Percentiles rank a stretch among this genome's conserved stretches.
Conservation (phyloP, 345 rosid genomes). For the Rhodamnia argentea region DNA sequence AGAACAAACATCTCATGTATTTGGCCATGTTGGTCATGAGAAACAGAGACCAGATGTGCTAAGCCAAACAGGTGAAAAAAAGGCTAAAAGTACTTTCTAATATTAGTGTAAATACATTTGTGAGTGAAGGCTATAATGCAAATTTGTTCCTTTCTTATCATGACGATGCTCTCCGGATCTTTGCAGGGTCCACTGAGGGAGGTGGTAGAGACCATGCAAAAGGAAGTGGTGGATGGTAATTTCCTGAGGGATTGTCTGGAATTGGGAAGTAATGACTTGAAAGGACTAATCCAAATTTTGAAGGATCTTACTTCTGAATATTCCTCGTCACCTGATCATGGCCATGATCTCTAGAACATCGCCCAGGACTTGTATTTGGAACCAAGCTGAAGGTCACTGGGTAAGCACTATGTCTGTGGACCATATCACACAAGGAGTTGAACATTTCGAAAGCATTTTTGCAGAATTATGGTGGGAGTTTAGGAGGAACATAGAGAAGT, state of each 20-base stretch:
- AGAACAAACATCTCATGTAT: neutral
- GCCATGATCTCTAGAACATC: constrained; percentile 6
- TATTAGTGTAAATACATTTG: neutral
- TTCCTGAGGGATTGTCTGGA: constrained; percentile 67
- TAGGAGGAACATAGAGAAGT: neutral
- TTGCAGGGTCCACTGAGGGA: constrained; percentile 61
- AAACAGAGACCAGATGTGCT: neutral
- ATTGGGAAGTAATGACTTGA: constrained; percentile 51
- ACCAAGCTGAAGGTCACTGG: neutral
- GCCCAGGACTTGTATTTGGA: neutral
- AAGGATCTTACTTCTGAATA: constrained; percentile 35
- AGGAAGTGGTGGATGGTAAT: constrained; percentile 58
- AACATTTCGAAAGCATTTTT: neutral
- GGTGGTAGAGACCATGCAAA: constrained; percentile 40
- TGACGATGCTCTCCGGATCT: neutral
- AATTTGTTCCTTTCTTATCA: neutral
- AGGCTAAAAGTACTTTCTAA: neutral
- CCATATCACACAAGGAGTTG: neutral
- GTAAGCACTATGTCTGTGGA: neutral
- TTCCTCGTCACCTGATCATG: constrained; percentile 12
- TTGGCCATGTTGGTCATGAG: neutral
- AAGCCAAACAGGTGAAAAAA: neutral
- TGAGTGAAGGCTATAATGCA: neutral
- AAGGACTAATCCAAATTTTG: constrained; percentile 48
- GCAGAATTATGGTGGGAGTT: neutral